phyloP scores from a whole-genome alignment of 768 basidiomycete genomes.

The Pulveroboletus sp. region DNA sequence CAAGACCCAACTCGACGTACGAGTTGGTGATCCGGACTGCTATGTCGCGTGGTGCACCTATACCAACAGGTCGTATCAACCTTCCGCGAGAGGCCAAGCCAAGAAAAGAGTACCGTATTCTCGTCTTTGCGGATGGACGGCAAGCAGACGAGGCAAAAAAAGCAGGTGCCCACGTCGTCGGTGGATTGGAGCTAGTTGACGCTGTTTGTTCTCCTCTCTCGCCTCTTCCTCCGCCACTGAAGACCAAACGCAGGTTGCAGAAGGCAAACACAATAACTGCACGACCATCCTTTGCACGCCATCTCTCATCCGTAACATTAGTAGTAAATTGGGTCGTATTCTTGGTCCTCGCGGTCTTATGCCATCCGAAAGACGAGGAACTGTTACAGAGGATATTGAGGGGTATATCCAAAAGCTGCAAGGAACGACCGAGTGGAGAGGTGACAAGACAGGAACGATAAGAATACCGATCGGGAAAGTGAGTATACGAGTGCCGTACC shows the following conservation, averaged over 20 bases:
- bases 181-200: slow-evolving; percentile 86
- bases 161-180: slow-evolving; percentile 88
- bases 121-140: slow-evolving; percentile 91
- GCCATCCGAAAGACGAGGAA: slow-evolving; percentile 92
- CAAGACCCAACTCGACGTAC: slow-evolving; percentile 69
- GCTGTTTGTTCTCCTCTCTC: slow-evolving; percentile 49
- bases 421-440: slow-evolving; percentile 90
- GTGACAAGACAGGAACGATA: slow-evolving; percentile 82
- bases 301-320: slow-evolving; percentile 71
- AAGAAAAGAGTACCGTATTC: slow-evolving; percentile 66
- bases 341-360: slow-evolving; percentile 90
- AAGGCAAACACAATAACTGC: slow-evolving; percentile 61
- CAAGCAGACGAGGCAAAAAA: slow-evolving; percentile 77
- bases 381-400: slow-evolving; percentile 86
- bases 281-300: slow-evolving; percentile 85
- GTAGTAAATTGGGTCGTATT: slow-evolving; percentile 73
- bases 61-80: slow-evolving; percentile 86
- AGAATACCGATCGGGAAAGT: slow-evolving; percentile 79
- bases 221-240: background rate
- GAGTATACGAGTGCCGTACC: slow-evolving; percentile 16
- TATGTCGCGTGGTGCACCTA: slow-evolving; percentile 70
- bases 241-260: slow-evolving; percentile 52
- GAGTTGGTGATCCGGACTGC: slow-evolving; percentile 80
- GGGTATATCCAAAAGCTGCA: slow-evolving; percentile 75
- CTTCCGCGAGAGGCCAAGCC: slow-evolving; percentile 79